These are phyloP conservation scores for Eucalyptus sp. DNA, from an alignment of 345 rosid genomes.

Conservation along the genomic window DNA sequence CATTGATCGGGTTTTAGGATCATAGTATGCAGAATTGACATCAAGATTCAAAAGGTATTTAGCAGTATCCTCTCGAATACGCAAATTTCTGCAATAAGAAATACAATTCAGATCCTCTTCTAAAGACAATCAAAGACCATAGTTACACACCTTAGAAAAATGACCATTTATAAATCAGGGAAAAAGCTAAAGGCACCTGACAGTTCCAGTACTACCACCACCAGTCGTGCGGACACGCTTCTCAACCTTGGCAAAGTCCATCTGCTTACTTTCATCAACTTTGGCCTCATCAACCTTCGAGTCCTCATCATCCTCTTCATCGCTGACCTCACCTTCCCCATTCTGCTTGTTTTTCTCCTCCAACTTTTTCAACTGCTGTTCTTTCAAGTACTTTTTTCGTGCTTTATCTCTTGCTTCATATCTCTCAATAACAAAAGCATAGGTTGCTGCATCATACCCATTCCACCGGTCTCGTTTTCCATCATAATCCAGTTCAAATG, in stretches of 20 bases:
- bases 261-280: slow-evolving; percentile 79
- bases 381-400: slow-evolving; percentile 50
- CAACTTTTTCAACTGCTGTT: slow-evolving; percentile 62
- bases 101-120: background rate
- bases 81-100: slow-evolving; percentile 13
- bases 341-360: slow-evolving; percentile 53
- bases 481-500: slow-evolving; percentile 75
- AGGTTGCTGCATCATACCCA: slow-evolving; percentile 63
- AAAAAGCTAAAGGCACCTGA: slow-evolving; percentile 24
- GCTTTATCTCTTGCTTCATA: slow-evolving; percentile 78
- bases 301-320: slow-evolving; percentile 56
- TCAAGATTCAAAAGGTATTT: slow-evolving; percentile 54
- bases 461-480: slow-evolving; percentile 85
- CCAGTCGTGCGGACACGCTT: slow-evolving; percentile 90
- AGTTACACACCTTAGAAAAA: background rate
- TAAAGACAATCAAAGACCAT: background rate
- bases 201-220: slow-evolving; percentile 97
- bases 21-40: slow-evolving; percentile 53
- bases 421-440: slow-evolving; percentile 60
- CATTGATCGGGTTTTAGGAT: slow-evolving; percentile 64
- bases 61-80: slow-evolving; percentile 38
- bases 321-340: slow-evolving; percentile 10
- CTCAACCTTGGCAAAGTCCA: slow-evolving; percentile 94
- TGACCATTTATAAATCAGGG: background rate
- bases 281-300: slow-evolving; percentile 78